Evolutionary conservation across 2,329 filamentous ascomycete species (phyloP), one percentile per base, ranked within the genome.

Genomic region (Lasiodiplodia theobromae): DNA sequence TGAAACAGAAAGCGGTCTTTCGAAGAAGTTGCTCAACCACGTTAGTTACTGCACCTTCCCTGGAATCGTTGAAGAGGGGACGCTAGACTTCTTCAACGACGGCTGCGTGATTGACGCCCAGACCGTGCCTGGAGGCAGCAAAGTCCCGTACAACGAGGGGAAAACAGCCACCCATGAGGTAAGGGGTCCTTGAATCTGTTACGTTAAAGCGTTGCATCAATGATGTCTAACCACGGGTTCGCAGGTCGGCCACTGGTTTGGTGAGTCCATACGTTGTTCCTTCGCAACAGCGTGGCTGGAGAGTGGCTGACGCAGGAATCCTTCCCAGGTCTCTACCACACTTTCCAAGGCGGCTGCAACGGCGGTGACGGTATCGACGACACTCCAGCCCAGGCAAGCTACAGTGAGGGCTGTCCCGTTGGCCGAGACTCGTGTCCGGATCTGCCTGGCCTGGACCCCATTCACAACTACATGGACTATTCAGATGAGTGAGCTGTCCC

Each of bases 11-110:
- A 10, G 31, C 31, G 2, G 3, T 37, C 2, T 58, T 10, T 58
- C 25, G 2, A 7, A 38, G 2, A 0, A 47, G 14, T 5, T 58
- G 44, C 66, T 71, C 14, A 64, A 75, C 75, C 60, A 76, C 87
- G 2, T 79, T 88, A 0, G 76, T 87, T n/a, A 80, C 18, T 63
- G 58, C 73, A 78, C 68, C 73, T 84, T 12, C 79, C 75, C 18
- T 74, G 82, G 69, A 80, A 79, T 54, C 72, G 75, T 38, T 71
- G 82, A 72, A 74, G 73, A 65, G 64, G 77, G 28, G 7, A 47
- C 40, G 37, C 6, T 31, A 21, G 57, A 56, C 16, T 74, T 72
- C 66, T 71, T 68, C 64, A 71, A 68, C 25, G 74, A 76, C 62
- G 75, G 74, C 21, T 73, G 73, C 21, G 66, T 71, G 23, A 64